A percentile compares a stretch with the other conserved stretches of the same genome.
Conservation (phyloP, 225 moss, liverwort and hornwort genomes). For the Ulota crispa region DNA sequence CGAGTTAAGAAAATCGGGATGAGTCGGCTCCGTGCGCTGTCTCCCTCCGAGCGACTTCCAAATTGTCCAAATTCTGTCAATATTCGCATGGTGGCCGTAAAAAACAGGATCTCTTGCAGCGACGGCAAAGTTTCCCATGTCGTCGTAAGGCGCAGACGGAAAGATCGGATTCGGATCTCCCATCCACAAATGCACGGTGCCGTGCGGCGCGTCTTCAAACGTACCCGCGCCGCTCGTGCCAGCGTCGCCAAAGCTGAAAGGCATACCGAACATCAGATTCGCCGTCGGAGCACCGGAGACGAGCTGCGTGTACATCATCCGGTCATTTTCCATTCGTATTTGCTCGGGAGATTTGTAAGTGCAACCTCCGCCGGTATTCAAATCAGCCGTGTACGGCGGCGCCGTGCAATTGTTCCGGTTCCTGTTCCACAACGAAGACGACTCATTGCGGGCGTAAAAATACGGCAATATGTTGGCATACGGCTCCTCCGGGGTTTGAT, state of each 20-base stretch:
- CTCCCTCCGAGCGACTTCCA: conserved; percentile 36
- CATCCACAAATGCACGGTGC: conserved; percentile 43
- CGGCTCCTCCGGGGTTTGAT: conserved; percentile 37
- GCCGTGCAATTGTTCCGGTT: conserved; percentile 43
- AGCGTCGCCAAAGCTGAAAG: conserved; percentile 33
- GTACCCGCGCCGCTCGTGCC: conserved; percentile 29
- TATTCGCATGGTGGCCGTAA: conserved; percentile 27
- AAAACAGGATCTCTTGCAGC: conserved; percentile 35
- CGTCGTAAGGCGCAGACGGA: neutral
- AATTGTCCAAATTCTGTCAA: conserved; percentile 41
- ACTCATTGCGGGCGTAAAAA: conserved; percentile 24
- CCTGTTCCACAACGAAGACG: conserved; percentile 36
- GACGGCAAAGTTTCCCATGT: conserved; percentile 45
- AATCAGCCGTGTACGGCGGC: conserved; percentile 24
- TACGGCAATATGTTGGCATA: conserved; percentile 32
- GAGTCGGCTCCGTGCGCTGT: conserved; percentile 19
- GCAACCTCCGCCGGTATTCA: conserved; percentile 36
- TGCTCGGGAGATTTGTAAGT: conserved; percentile 5
- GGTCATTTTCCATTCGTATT: conserved; percentile 25
- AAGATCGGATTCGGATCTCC: conserved; percentile 17
- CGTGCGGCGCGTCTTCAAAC: conserved; percentile 48
- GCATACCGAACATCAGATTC: conserved; percentile 40
- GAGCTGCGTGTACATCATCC: conserved; percentile 36
- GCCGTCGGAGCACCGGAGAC: conserved; percentile 38
- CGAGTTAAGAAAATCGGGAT: conserved; percentile 47